Conservation (phyloP, 768 basidiomycete species). For the Tricholoma sp. region DNA sequence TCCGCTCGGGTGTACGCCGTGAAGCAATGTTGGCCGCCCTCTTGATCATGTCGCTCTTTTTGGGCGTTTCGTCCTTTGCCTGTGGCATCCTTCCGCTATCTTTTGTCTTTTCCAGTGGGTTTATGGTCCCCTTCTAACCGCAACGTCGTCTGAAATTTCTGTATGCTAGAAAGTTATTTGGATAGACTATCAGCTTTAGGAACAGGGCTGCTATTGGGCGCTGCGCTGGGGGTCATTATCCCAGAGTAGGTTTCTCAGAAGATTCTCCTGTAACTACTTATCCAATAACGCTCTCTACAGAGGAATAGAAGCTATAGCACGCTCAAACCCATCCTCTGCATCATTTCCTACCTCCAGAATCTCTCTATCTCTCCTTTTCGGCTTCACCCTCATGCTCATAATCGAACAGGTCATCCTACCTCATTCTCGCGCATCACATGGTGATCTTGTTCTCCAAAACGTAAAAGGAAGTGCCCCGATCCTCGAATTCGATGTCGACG, state of each 20-base stretch:
- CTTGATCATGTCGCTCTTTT: slow-evolving; percentile 51
- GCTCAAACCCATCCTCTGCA: slow-evolving; percentile 25
- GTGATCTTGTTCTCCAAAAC: slow-evolving; percentile 25
- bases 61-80: slow-evolving; percentile 61
- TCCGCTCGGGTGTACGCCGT: background rate
- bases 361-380: slow-evolving; percentile 58
- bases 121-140: slow-evolving; percentile 7
- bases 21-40: slow-evolving; percentile 34
- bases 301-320: slow-evolving; percentile 62
- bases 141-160: slow-evolving; percentile 3
- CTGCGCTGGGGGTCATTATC: slow-evolving; percentile 87
- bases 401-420: slow-evolving; percentile 60
- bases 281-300: slow-evolving; percentile 28
- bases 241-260: slow-evolving; percentile 80
- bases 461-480: slow-evolving; percentile 18
- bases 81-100: slow-evolving; percentile 74
- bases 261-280: background rate
- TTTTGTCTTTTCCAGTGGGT: slow-evolving; percentile 65
- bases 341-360: slow-evolving; percentile 47
- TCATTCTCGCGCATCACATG: slow-evolving; percentile 38
- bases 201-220: slow-evolving; percentile 83
- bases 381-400: slow-evolving; percentile 60
- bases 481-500: slow-evolving; percentile 61
- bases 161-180: slow-evolving; percentile 27
- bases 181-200: slow-evolving; percentile 54